A percentile compares a stretch with the other conserved stretches of the same genome.
Conservation (phyloP, 208 protist species). For the Willaertia magna region DNA sequence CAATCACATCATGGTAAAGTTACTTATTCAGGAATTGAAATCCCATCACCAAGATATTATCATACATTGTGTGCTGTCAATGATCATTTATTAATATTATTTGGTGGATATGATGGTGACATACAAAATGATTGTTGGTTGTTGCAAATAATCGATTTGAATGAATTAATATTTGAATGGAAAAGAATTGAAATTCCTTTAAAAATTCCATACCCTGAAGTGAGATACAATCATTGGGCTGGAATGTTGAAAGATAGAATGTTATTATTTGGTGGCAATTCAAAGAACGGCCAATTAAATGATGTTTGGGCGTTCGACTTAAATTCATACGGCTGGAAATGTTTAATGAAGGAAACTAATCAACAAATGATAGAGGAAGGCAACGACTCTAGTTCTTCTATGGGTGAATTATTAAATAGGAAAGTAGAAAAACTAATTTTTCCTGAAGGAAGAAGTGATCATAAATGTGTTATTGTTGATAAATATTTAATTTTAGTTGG, state of each 20-base stretch:
- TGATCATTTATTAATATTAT: background rate
- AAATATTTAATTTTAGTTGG: background rate
- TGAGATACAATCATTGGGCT: background rate
- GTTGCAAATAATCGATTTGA: background rate
- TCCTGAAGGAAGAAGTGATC: background rate
- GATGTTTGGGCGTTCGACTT: background rate
- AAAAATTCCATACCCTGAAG: background rate
- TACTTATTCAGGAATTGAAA: background rate
- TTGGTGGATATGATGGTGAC: background rate
- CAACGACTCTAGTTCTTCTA: too few species aligned
- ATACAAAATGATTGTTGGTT: background rate
- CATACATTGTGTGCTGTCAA: background rate
- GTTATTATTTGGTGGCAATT: background rate
- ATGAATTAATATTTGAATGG: background rate
- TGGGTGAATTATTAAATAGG: too few species aligned
- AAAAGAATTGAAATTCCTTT: background rate
- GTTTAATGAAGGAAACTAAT: background rate
- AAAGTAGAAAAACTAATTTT: too few species aligned
- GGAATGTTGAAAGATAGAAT: background rate
- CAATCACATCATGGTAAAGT: background rate
- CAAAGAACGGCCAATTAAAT: background rate
- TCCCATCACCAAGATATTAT: background rate
- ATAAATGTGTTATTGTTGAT: background rate
- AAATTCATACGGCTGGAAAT: background rate
- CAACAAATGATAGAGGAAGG: background rate